These are phyloP conservation scores for Xylariales sp. DNA, from an alignment of 2,329 filamentous ascomycete species.

Conservation along the genomic window DNA sequence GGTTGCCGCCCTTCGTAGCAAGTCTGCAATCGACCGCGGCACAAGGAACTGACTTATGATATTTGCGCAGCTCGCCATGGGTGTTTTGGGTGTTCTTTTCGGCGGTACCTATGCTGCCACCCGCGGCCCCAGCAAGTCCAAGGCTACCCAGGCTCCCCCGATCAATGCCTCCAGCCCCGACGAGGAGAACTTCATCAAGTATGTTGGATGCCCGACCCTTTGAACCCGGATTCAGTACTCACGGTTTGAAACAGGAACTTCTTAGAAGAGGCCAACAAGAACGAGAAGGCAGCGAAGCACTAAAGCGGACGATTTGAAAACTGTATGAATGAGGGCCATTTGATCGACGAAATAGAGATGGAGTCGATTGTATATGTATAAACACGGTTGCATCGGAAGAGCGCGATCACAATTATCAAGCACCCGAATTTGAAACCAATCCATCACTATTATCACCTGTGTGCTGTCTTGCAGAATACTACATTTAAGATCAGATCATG, in stretches of 20 bases:
- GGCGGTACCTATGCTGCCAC: constrained; percentile 40
- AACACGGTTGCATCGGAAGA: constrained; percentile 7
- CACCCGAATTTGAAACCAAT: neutral
- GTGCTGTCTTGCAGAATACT: neutral
- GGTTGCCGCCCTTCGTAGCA: constrained; percentile 2
- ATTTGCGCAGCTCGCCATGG: constrained; percentile 49
- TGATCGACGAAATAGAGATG: constrained; percentile 3
- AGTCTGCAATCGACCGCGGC: constrained; percentile 11
- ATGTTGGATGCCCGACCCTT: constrained; percentile 24
- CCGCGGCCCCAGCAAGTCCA: constrained; percentile 40
- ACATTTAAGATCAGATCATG: too few species aligned
- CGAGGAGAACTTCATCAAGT: constrained; percentile 64
- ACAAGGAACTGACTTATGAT: constrained; percentile 7
- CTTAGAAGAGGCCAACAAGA: constrained; percentile 36
- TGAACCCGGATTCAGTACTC: constrained; percentile 11
- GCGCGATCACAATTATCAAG: constrained; percentile 5
- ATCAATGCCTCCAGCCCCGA: constrained; percentile 60
- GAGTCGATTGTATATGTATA: constrained; percentile 11
- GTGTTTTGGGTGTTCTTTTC: constrained; percentile 47
- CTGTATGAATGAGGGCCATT: constrained; percentile 6
- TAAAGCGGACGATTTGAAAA: constrained; percentile 19
- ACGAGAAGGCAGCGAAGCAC: constrained; percentile 38
- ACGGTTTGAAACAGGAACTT: constrained; percentile 36
- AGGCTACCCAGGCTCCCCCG: constrained; percentile 41
- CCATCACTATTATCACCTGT: too few species aligned